Base-by-base conservation (phyloP, 495 filamentous ascomycete species). In the Trichocladium uniseriatum region DNA sequence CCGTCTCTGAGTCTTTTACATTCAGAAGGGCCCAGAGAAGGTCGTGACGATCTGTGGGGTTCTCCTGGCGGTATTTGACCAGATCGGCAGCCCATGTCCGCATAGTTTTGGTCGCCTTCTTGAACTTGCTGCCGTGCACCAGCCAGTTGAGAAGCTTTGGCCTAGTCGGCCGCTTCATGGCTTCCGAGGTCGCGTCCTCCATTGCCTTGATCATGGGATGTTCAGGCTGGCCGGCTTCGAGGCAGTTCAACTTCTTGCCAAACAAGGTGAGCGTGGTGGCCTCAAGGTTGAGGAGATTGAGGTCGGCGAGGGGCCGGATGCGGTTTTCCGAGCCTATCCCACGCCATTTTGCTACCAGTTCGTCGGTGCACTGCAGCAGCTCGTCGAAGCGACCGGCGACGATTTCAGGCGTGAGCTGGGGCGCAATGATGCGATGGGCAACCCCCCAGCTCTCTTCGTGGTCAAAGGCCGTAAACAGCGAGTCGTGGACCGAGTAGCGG, bases 281-380 rank as follows among this genome's bases (percentile, higher is more conserved):
- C 54, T 90, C 85, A 21, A 90, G 69, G 19, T 78, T 84, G 46
- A 90, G 61, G 9, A 81, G 71, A 16, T 85, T 87, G 43, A 89
- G 82, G 52, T 86, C 82, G 16, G 76, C 76, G 0, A 83, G 69
- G 0, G 78, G 76, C 8, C 64, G 52, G 47, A 87, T 80, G 16
- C 68, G 60, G 38, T 71, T 61, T 4, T 70, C 64, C 1, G 69
- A 57, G 0, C 77, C 83, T 20, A 76, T 67, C 10, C 74, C 68
- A 6, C 73, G 76, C 84, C 84, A 91, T 59, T 84, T 87, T 31
- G 79, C 68, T 13, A 82, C 71, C 21, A 91, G 63, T 55, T 89
- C 84, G 5, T 62, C 64, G 0, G 80, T 75, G 48, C 81, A 78
- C 53, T 82, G 79, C 34, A 81, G 70, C 74, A 89, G 80, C 44